A percentile compares a stretch with the other conserved stretches of the same genome.
Evolutionary conservation across 176 grass and related monocot species (phyloP).

Genomic region (Triticum urartu): DNA sequence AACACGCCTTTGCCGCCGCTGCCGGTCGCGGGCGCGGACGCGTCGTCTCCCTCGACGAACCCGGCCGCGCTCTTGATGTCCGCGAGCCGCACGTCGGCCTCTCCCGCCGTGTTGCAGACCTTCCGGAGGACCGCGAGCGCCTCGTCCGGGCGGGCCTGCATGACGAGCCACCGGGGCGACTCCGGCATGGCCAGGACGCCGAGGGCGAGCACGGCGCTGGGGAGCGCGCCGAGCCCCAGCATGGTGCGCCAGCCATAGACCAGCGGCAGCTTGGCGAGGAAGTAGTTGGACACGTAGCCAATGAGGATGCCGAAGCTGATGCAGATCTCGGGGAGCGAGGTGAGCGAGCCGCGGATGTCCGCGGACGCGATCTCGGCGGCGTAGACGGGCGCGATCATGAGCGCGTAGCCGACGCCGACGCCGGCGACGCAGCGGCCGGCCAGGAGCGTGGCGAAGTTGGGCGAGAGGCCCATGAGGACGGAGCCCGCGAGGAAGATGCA

Average conservation of each 20-base stretch:
- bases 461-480: constrained; percentile 38
- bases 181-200: constrained; percentile 41
- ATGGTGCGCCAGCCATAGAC: constrained; percentile 47
- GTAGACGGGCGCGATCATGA: constrained; percentile 57
- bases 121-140: constrained; percentile 25
- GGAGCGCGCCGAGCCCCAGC: constrained; percentile 40
- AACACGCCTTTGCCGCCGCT: constrained; percentile 39
- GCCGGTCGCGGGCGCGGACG: neutral
- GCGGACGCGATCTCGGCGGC: constrained; percentile 44
- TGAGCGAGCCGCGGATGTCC: constrained; percentile 31
- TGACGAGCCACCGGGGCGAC: constrained; percentile 54
- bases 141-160: constrained; percentile 17
- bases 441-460: constrained; percentile 38
- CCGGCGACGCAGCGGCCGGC: constrained; percentile 41
- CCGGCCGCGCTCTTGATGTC: constrained; percentile 40
- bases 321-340: constrained; percentile 52
- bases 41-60: neutral
- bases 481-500: constrained; percentile 45
- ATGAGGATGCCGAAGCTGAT: constrained; percentile 58
- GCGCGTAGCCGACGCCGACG: constrained; percentile 52
- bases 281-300: constrained; percentile 49
- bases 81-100: constrained; percentile 37
- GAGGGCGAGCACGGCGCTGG: constrained; percentile 20
- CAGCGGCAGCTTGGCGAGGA: constrained; percentile 38
- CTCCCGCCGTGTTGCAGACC: neutral